Conservation (phyloP, 75 land plant genomes). For the Pinus taeda region DNA sequence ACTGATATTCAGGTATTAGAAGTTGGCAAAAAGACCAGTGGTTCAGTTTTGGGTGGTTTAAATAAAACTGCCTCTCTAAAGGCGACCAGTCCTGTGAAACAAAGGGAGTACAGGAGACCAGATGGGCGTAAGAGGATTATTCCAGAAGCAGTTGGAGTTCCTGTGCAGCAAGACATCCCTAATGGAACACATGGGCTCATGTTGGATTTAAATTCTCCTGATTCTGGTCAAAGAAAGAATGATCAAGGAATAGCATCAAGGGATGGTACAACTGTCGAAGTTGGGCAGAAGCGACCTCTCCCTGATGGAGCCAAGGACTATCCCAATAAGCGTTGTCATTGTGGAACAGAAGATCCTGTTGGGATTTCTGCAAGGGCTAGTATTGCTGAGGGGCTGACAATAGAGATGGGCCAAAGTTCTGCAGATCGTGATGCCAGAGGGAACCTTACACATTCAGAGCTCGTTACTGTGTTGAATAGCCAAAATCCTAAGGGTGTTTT, state of each 20-base stretch:
- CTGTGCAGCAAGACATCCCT: conserved; percentile 48
- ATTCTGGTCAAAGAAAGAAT: conserved; percentile 25
- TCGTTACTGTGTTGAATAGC: conserved; percentile 19
- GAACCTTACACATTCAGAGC: conserved; percentile 31
- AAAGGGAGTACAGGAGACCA: conserved; percentile 86
- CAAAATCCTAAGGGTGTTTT: conserved; percentile 33
- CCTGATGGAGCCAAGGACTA: background rate
- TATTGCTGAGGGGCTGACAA: conserved; percentile 47
- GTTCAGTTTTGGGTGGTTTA: conserved; percentile 19
- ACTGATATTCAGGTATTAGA: conserved; percentile 25
- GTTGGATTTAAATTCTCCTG: conserved; percentile 19
- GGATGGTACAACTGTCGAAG: conserved; percentile 18
- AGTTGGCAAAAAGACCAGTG: conserved; percentile 32
- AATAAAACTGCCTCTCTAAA: conserved; percentile 35
- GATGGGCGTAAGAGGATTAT: conserved; percentile 97
- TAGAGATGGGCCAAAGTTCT: conserved; percentile 41
- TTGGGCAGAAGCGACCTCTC: conserved; percentile 21
- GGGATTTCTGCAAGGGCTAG: conserved; percentile 54
- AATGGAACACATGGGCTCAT: conserved; percentile 12
- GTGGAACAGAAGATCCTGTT: conserved; percentile 27
- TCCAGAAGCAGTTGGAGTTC: conserved; percentile 90
- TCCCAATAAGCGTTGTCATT: conserved; percentile 9
- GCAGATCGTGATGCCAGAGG: conserved; percentile 28
- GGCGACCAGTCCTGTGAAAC: conserved; percentile 77
- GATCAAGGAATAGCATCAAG: conserved; percentile 13